Evolutionary conservation across 2,329 filamentous ascomycete genomes (phyloP), one percentile per base, ranked within the genome.

Genomic region (Phialophora tarda): DNA sequence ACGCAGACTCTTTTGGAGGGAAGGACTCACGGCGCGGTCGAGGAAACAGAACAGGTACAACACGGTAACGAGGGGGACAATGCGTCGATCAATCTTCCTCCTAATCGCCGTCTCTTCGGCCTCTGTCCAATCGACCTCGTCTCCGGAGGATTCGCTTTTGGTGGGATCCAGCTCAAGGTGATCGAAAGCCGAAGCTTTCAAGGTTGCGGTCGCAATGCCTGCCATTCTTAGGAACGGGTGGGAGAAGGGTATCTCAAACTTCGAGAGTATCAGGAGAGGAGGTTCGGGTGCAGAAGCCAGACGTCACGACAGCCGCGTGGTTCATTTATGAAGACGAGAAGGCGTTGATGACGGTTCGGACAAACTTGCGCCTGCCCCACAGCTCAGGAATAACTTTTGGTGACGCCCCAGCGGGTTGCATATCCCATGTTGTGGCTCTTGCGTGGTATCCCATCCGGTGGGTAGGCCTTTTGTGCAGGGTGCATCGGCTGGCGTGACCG

Each of bases 41-140:
- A 71, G 34, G 56, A 68, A 68, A 50, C 70, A 70, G 14, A 68
- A 66, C 14, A 71, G 62, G 57, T 71, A 71, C 50, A 71, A 53
- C 26, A 70, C 12, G 12, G 70, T 71, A 41, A 70, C 66, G 17
- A 71, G 51, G 3, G 70, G 70, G 0, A 68, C 66, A n/a, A 69
- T 67, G 17, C 63, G 59, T 51, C 66, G 63, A 38, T 71, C 70
- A 32, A 71, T 66, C 56, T 70, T 70, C 17, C 67, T 66, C 28
- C 70, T 61, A 38, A 71, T 63, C 11, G 59, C 51, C 4, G 65
- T 66, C 50, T 71, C 70, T 38, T 71, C 70, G 4, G 62, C 59
- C 32, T 70, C 68, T 12, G 70, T 71, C 70, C 70, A 71, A 47
- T 64, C 66, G 12, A 67, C 44, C 21, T 71, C 66, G 17, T 67